These are phyloP conservation scores for Oryza longistaminata DNA, from an alignment of 176 grass and related monocot species.

Conservation along the genomic window DNA sequence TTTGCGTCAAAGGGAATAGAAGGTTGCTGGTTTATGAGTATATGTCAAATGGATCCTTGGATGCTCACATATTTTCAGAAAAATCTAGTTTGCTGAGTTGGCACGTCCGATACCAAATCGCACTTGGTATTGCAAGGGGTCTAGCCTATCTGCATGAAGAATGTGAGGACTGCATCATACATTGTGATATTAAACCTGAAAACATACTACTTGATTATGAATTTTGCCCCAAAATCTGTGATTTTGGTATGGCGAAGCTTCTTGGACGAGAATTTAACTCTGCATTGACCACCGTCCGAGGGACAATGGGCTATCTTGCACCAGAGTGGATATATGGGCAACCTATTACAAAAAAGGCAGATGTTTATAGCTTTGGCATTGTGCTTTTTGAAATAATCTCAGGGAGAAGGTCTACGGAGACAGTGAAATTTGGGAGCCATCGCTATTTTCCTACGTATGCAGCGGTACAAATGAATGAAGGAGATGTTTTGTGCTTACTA, in stretches of 20 bases:
- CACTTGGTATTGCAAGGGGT: slow-evolving; percentile 44
- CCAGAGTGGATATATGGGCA: slow-evolving; percentile 51
- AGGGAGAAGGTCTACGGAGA: slow-evolving; percentile 36
- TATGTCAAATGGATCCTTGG: slow-evolving; percentile 53
- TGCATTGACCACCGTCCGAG: slow-evolving; percentile 50
- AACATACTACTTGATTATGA: slow-evolving; percentile 54
- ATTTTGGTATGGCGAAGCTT: slow-evolving; percentile 66
- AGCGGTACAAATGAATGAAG: slow-evolving; percentile 38
- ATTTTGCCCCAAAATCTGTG: slow-evolving; percentile 49
- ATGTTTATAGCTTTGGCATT: slow-evolving; percentile 69
- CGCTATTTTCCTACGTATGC: slow-evolving; percentile 43
- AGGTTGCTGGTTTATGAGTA: slow-evolving; percentile 59
- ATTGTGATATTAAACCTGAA: slow-evolving; percentile 65
- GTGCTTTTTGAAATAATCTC: slow-evolving; percentile 56
- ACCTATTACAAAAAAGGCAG: slow-evolving; percentile 49
- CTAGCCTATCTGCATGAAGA: slow-evolving; percentile 57
- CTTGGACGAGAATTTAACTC: slow-evolving; percentile 46
- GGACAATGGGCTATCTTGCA: slow-evolving; percentile 58
- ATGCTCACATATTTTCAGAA: slow-evolving; percentile 35
- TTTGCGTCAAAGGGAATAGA: slow-evolving; percentile 40
- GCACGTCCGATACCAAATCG: slow-evolving; percentile 36
- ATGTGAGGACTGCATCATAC: slow-evolving; percentile 64
- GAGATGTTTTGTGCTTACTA: slow-evolving; percentile 43
- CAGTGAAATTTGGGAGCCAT: background rate
- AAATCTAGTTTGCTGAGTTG: slow-evolving; percentile 28